Percentiles rank a stretch among this genome's conserved stretches.
Conservation (phyloP, 441 rosid species). For the Kokia cookei region DNA sequence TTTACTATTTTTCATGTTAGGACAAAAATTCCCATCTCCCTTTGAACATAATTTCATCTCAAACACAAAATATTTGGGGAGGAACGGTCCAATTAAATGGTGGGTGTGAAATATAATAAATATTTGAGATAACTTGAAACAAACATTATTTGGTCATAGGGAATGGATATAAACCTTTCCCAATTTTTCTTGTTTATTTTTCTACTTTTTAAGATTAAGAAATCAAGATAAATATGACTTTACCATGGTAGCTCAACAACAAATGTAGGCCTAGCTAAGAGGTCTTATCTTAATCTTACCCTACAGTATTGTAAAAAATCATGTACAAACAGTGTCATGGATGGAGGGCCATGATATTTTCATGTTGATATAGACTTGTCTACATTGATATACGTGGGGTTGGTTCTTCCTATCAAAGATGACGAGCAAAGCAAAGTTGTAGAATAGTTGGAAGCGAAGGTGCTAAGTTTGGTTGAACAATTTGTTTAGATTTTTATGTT, state of each 20-base stretch:
- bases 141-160: background rate
- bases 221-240: background rate
- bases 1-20: background rate
- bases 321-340: background rate
- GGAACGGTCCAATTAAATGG: background rate
- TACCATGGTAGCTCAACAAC: background rate
- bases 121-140: no score
- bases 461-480: background rate
- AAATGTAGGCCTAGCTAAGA: background rate
- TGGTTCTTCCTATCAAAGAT: background rate
- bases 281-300: background rate
- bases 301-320: background rate
- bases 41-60: background rate
- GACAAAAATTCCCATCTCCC: background rate
- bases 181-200: background rate
- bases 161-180: background rate
- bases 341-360: background rate
- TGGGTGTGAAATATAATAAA: background rate
- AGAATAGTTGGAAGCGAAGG: background rate
- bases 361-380: background rate
- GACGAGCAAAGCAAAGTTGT: background rate
- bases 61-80: background rate
- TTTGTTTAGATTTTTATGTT: background rate
- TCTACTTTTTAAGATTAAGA: background rate
- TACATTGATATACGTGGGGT: background rate